Base-by-base conservation (phyloP, 2,329 filamentous ascomycete genomes). In the Aspergillus texensis region DNA sequence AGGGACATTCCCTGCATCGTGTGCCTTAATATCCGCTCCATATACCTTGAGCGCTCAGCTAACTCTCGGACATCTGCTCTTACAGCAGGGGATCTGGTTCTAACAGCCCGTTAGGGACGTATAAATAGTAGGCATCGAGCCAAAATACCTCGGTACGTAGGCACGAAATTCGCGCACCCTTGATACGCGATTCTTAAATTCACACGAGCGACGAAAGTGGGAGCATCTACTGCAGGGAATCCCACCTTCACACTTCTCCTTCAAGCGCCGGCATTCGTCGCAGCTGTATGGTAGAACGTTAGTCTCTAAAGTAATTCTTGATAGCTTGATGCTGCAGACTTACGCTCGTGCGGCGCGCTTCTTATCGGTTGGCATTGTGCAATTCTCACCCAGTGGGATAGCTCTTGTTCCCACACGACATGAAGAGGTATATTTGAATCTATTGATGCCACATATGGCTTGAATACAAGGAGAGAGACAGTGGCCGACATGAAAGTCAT, bases 231-330 rank as follows among this genome's bases (percentile, higher is more conserved):
- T 52, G 26, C 68, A 70, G 9, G 68, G 68, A 21, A 60, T 63
- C 11, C 67, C 67, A 9, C 68, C 67, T 36, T 68, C 63, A 46
- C 68, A 70, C 56, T 65, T 67, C 32, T 68, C 68, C 54, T 70
- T 70, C 28, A 68, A 34, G 19, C 63, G 54, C 14, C 68, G 67
- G 36, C 68, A 70, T 45, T 62, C 53, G 24, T 67, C 65, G 54
- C 65, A 67, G 9, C 65, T 67, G n/a, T 3, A 12, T 16, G 2
- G 2, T 4, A 3, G 12, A 32, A 32, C 1, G 3, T 34, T 16
- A 53, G 26, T 32, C 1, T 21, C 6, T 8, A 2, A 26, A 8
- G 19, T 14, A 8, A 9, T 41, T 3, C 39, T n/a, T 1, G 4
- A 4, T 3, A 21, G 28, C 30, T 54, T 9, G 19, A 52, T 8